Percentiles rank a stretch among this genome's conserved stretches.
Evolutionary conservation across 2,329 filamentous ascomycete species (phyloP).

Genomic region (Aspergillus nomiae): DNA sequence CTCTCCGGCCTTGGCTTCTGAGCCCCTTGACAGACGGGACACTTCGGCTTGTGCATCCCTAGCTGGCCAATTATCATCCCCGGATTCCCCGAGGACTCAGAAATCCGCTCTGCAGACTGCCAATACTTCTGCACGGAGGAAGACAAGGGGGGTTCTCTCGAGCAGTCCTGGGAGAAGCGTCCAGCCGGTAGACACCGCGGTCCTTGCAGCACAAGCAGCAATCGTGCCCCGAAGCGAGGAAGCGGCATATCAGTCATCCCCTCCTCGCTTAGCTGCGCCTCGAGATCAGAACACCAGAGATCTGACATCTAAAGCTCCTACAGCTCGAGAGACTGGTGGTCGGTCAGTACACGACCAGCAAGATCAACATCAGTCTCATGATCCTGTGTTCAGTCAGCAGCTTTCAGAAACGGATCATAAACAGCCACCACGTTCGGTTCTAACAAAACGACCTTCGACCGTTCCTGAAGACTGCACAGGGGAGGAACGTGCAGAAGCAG

Average conservation of each 20-base stretch:
- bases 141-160: conserved; percentile 25
- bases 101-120: conserved; percentile 25
- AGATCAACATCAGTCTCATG: not conserved
- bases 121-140: conserved; percentile 32
- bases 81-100: conserved; percentile 26
- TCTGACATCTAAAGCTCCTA: not conserved
- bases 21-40: conserved; percentile 19
- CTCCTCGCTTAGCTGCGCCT: conserved; percentile 3
- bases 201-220: conserved; percentile 33
- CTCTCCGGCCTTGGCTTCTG: conserved; percentile 35
- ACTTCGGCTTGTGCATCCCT: conserved; percentile 18
- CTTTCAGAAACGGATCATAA: conserved; percentile 3
- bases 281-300: conserved; percentile 9
- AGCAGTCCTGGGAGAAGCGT: conserved; percentile 29
- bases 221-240: conserved; percentile 20
- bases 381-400: not conserved
- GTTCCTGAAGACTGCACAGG: conserved; percentile 46
- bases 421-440: not conserved
- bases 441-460: conserved; percentile 41
- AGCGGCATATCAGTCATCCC: not conserved
- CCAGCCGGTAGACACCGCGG: conserved; percentile 30
- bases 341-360: not conserved
- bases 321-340: not conserved
- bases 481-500: conserved; percentile 34
- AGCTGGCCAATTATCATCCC: conserved; percentile 25